These are phyloP conservation scores for Eucalyptus lansdowneana DNA, from an alignment of 345 rosid genomes.

Conservation along the genomic window DNA sequence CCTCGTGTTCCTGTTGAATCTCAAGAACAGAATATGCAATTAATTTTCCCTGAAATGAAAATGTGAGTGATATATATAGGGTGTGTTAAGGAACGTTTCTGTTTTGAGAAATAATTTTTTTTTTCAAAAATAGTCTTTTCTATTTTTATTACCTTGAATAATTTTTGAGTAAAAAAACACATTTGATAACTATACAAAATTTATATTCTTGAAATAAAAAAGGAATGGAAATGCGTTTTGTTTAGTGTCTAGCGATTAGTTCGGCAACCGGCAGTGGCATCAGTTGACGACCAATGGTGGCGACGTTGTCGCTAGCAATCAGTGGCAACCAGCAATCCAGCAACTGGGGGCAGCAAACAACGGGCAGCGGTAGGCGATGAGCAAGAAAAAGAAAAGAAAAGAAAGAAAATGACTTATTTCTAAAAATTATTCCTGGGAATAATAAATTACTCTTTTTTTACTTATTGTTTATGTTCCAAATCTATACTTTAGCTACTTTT, in stretches of 20 bases:
- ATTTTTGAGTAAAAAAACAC: too few species aligned
- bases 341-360: too few species aligned
- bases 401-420: too few species aligned
- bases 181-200: too few species aligned
- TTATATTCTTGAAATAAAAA: too few species aligned
- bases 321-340: accelerated
- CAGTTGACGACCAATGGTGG: too few species aligned
- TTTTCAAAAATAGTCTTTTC: too few species aligned
- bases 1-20: constrained; percentile 1
- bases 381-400: too few species aligned
- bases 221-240: too few species aligned
- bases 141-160: accelerated
- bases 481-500: too few species aligned
- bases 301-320: accelerated
- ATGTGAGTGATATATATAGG: neutral
- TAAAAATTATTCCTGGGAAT: accelerated
- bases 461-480: too few species aligned
- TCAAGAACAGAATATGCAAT: neutral
- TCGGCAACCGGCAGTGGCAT: accelerated
- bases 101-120: accelerated
- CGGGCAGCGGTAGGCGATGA: accelerated
- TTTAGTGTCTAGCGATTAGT: accelerated
- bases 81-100: accelerated
- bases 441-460: too few species aligned
- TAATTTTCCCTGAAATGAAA: neutral